These are phyloP conservation scores for Scenedesmus sp. DNA, from an alignment of 163 green algal genomes.

Conservation along the genomic window DNA sequence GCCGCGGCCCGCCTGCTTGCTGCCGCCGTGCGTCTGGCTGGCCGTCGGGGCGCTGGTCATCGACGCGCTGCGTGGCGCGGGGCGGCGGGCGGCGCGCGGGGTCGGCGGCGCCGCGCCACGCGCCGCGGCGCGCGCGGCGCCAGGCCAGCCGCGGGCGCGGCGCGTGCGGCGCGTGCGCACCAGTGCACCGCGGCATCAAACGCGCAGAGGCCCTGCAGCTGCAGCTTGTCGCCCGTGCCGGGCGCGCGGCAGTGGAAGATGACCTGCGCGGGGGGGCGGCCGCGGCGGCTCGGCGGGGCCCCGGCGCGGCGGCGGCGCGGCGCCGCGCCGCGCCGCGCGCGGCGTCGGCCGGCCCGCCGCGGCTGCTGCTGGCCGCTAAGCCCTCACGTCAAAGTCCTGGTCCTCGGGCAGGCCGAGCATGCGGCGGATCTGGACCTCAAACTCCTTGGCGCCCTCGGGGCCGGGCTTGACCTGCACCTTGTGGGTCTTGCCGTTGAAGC, in stretches of 20 bases:
- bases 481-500: constrained; percentile 50
- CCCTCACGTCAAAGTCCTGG: constrained; percentile 57
- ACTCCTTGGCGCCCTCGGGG: constrained; percentile 46
- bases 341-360: no score
- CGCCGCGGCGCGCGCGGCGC: no score
- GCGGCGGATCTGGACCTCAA: constrained; percentile 55
- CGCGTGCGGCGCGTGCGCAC: no score
- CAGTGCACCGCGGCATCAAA: constrained; percentile 72
- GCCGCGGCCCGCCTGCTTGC: not conserved
- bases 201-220: constrained; percentile 55
- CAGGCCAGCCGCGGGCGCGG: no score
- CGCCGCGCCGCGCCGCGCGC: no score
- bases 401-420: constrained; percentile 54
- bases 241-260: constrained; percentile 63
- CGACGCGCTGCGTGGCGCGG: no score
- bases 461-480: constrained; percentile 61
- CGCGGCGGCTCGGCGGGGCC: not conserved
- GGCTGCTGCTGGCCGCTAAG: no score
- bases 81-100: no score
- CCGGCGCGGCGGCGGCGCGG: not conserved
- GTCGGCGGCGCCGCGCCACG: no score
- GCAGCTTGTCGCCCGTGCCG: constrained; percentile 55
- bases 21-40: not conserved
- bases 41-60: constrained; percentile 40
- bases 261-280: not conserved